Conservation (phyloP, 208 protist species). For the Acanthamoeba culbertsoni region DNA sequence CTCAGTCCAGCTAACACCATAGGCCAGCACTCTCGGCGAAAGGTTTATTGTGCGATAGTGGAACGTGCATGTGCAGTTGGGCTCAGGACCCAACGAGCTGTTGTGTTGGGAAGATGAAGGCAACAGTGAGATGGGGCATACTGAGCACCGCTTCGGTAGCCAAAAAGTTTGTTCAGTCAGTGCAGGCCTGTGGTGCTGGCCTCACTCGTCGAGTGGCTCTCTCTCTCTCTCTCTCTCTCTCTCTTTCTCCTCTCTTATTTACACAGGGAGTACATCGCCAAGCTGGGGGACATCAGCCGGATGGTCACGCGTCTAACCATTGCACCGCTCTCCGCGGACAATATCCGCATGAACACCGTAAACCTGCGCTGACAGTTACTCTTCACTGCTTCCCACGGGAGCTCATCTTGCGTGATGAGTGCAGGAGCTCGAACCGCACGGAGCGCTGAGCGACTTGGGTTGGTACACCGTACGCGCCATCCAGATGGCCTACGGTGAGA, state of each 20-base stretch:
- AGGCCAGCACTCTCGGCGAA: no score
- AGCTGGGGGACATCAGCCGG: neutral
- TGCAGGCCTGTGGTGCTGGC: neutral
- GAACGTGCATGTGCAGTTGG: no score
- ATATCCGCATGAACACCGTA: neutral
- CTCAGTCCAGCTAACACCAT: no score
- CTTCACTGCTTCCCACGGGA: neutral
- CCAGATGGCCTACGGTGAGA: constrained; percentile 3
- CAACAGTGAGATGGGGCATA: constrained; percentile 21
- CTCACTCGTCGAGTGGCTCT: neutral
- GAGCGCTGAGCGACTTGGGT: neutral
- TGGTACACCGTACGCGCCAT: constrained; percentile 21
- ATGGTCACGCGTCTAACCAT: neutral
- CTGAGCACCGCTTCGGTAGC: neutral
- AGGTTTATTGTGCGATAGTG: no score
- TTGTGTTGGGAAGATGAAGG: neutral
- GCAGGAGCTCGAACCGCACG: neutral
- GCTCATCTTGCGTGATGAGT: neutral
- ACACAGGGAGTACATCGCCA: constrained; percentile 29
- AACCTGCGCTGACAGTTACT: neutral
- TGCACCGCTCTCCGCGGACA: neutral
- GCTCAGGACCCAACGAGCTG: no score
- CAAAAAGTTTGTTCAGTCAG: neutral
- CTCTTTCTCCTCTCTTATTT: neutral
- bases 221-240: neutral